phyloP scores from a whole-genome alignment of 2,329 filamentous ascomycete species.

The Talaromyces sp. region DNA sequence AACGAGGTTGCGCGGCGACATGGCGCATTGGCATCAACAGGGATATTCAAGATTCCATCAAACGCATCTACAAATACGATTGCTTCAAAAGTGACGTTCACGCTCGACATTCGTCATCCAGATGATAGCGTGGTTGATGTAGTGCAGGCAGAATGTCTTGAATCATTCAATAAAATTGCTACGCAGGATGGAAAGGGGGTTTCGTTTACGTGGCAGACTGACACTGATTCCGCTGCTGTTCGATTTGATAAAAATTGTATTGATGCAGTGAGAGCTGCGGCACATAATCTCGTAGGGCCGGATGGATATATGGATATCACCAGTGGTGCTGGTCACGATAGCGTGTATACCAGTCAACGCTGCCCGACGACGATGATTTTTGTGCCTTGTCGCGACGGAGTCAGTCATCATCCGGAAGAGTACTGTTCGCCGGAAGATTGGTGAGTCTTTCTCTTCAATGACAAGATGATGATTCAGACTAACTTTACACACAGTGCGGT shows the following conservation, averaged over 20 bases:
- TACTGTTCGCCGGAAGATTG: slow-evolving; percentile 61
- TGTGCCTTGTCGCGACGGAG: slow-evolving; percentile 60
- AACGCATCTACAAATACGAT: slow-evolving; percentile 65
- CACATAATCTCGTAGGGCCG: slow-evolving; percentile 41
- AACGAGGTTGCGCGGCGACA: slow-evolving; percentile 58
- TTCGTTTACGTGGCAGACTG: slow-evolving; percentile 57
- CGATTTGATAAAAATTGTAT: slow-evolving; percentile 68
- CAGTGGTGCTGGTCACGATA: slow-evolving; percentile 65
- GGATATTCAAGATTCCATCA: slow-evolving; percentile 60
- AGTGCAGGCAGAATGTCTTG: slow-evolving; percentile 1
- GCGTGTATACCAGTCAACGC: slow-evolving; percentile 57
- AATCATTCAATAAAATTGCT: background rate
- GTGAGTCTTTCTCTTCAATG: background rate
- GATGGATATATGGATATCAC: slow-evolving; percentile 53
- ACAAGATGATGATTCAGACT: background rate
- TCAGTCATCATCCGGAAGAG: slow-evolving; percentile 63
- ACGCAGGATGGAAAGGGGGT: slow-evolving; percentile 50
- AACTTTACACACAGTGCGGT: background rate
- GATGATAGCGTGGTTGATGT: background rate
- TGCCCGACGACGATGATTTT: slow-evolving; percentile 67
- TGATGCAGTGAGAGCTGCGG: slow-evolving; percentile 54
- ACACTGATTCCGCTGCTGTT: slow-evolving; percentile 60
- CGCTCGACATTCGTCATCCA: slow-evolving; percentile 63
- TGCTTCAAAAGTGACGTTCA: slow-evolving; percentile 61
- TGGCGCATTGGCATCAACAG: slow-evolving; percentile 61